Evolutionary conservation across 495 filamentous ascomycete genomes (phyloP).

Genomic region (Penicillium flavigenum): DNA sequence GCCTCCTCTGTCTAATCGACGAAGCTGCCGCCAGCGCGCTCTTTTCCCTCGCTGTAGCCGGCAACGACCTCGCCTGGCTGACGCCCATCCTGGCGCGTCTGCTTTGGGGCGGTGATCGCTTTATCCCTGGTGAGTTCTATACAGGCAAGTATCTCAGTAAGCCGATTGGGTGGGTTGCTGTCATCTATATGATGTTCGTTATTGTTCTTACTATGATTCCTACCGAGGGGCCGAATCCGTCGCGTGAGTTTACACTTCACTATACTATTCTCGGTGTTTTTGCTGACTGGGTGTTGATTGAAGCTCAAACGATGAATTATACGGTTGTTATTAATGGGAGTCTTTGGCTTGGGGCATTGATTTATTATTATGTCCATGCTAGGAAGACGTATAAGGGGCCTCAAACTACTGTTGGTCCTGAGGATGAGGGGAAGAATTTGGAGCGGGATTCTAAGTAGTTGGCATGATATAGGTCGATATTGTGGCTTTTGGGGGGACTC

Average conservation of each 20-base stretch:
- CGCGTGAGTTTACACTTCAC: constrained; percentile 20
- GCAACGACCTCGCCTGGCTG: constrained; percentile 63
- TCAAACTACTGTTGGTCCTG: constrained; percentile 57
- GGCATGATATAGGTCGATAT: neutral
- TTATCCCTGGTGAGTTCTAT: constrained; percentile 64
- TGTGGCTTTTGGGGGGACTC: neutral
- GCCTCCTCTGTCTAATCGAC: constrained; percentile 59
- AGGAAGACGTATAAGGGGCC: constrained; percentile 72
- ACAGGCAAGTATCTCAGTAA: constrained; percentile 51
- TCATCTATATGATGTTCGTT: constrained; percentile 53
- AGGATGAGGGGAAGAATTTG: constrained; percentile 23
- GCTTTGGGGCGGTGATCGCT: constrained; percentile 60
- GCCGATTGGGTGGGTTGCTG: constrained; percentile 53
- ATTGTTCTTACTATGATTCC: constrained; percentile 56
- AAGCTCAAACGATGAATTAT: constrained; percentile 61
- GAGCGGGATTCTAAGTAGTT: neutral
- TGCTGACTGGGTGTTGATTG: constrained; percentile 7
- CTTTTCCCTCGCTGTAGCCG: constrained; percentile 62
- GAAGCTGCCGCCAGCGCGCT: constrained; percentile 58
- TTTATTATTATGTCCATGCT: constrained; percentile 66
- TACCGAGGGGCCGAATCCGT: constrained; percentile 50
- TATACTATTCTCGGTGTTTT: neutral
- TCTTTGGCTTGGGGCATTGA: constrained; percentile 58
- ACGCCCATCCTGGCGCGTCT: constrained; percentile 62
- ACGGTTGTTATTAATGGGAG: constrained; percentile 62